Evolutionary conservation across 768 basidiomycete species (phyloP).

Genomic region (Chalciporus piperatus): DNA sequence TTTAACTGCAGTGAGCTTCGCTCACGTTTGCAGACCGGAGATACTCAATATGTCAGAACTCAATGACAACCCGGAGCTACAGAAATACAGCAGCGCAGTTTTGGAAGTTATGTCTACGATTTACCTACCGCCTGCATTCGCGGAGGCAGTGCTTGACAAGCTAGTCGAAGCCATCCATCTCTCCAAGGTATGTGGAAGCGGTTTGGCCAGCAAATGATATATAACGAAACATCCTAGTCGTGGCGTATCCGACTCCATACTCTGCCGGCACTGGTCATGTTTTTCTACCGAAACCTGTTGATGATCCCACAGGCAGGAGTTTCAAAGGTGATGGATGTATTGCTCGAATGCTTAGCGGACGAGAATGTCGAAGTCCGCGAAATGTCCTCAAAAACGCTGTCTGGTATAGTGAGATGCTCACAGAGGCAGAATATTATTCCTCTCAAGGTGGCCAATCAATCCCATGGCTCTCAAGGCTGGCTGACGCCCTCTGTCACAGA

Average conservation of each 20-base stretch:
- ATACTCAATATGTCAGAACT: conserved; percentile 89
- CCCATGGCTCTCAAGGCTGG: neutral
- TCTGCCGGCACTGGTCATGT: conserved; percentile 82
- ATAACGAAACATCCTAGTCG: conserved; percentile 47
- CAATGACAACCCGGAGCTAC: conserved; percentile 80
- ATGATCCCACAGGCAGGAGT: conserved; percentile 68
- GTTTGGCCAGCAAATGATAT: conserved; percentile 1
- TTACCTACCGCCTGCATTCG: conserved; percentile 65
- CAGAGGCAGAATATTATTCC: conserved; percentile 83
- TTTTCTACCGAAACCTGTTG: conserved; percentile 88
- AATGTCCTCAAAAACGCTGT: conserved; percentile 83
- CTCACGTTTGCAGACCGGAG: conserved; percentile 59
- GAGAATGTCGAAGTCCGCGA: conserved; percentile 93
- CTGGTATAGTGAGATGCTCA: conserved; percentile 87
- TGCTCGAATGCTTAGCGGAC: conserved; percentile 81
- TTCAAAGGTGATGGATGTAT: conserved; percentile 73
- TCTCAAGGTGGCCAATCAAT: conserved; percentile 56
- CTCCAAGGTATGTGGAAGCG: conserved; percentile 54
- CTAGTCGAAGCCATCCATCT: conserved; percentile 73
- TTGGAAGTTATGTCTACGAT: conserved; percentile 81
- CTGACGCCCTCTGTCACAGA: conserved; percentile 40
- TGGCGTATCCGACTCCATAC: conserved; percentile 90
- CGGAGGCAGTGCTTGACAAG: conserved; percentile 56
- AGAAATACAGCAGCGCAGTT: conserved; percentile 75
- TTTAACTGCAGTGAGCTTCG: neutral